A percentile compares a stretch with the other conserved stretches of the same genome.
Conservation (phyloP, 805 yeast species). For the Pichia kluyveri region DNA sequence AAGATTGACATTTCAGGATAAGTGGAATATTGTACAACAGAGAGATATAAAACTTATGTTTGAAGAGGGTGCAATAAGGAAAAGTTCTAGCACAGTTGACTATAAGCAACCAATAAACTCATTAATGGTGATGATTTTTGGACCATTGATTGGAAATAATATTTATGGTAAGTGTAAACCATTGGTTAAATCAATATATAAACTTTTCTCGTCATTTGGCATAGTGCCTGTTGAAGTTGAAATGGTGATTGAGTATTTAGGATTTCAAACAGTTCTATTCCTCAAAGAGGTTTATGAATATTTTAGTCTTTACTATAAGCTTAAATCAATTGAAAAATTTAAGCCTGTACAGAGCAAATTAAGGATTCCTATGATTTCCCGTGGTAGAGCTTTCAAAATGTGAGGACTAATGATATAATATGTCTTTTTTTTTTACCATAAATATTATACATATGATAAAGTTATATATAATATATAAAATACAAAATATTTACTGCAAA, state of each 20-base stretch:
- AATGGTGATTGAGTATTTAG: conserved; percentile 2
- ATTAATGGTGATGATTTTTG: neutral
- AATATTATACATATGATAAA: neutral
- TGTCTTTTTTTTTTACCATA: neutral
- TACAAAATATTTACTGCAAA: no score
- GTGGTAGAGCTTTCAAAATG: no score
- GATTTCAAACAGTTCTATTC: conserved; percentile 1
- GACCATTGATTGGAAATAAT: neutral
- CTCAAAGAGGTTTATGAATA: neutral
- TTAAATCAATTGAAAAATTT: neutral
- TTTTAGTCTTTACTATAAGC: neutral
- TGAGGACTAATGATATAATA: no score
- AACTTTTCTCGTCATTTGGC: neutral
- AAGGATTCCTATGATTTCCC: no score
- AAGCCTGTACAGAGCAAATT: neutral
- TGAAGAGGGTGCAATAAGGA: neutral
- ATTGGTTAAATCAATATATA: neutral
- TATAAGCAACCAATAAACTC: neutral
- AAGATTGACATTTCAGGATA: neutral
- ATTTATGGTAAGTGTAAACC: conserved; percentile 3
- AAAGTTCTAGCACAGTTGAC: neutral
- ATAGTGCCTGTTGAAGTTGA: conserved; percentile 6
- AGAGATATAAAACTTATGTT: neutral
- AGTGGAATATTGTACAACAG: neutral
- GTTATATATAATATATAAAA: neutral